phyloP scores from a whole-genome alignment of 495 filamentous ascomycete species.

The Podospora pseudopauciseta region DNA sequence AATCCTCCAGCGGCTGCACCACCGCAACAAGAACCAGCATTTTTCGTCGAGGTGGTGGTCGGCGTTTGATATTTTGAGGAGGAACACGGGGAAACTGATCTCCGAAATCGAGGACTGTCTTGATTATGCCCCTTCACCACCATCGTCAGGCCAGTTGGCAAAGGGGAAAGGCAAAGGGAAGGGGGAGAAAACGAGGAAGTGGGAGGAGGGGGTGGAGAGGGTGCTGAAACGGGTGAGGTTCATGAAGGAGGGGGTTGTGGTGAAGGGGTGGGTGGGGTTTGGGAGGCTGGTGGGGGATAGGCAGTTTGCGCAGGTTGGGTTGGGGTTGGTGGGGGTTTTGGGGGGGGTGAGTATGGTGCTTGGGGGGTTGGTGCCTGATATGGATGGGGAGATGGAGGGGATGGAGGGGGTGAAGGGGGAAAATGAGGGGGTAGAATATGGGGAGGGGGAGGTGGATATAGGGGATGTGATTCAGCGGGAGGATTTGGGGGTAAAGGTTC shows the following conservation, averaged over 20 bases:
- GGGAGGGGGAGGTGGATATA: constrained; percentile 12
- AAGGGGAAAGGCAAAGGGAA: constrained; percentile 14
- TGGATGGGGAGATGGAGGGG: background rate
- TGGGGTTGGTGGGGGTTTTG: constrained; percentile 64
- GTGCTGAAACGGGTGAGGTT: constrained; percentile 16
- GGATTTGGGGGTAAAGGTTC: background rate
- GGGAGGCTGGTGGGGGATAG: constrained; percentile 57
- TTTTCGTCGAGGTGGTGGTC: constrained; percentile 69
- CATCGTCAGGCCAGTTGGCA: background rate
- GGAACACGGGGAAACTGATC: constrained; percentile 53
- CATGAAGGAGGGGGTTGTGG: constrained; percentile 17
- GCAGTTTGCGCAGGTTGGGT: constrained; percentile 75
- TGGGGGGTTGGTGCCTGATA: constrained; percentile 17
- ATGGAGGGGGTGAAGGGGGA: constrained; percentile 11
- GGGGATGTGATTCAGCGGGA: constrained; percentile 25
- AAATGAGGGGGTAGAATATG: background rate
- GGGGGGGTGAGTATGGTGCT: constrained; percentile 53
- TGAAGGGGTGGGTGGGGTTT: constrained; percentile 34
- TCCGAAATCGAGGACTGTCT: constrained; percentile 27
- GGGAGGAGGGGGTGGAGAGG: constrained; percentile 16
- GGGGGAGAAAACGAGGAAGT: constrained; percentile 20
- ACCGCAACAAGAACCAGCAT: constrained; percentile 84
- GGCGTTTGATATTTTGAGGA: constrained; percentile 61
- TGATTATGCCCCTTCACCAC: constrained; percentile 14
- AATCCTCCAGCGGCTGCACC: constrained; percentile 61